Evolutionary conservation across 2,329 filamentous ascomycete species (phyloP).

Genomic region (Pestalotiopsis sp.): DNA sequence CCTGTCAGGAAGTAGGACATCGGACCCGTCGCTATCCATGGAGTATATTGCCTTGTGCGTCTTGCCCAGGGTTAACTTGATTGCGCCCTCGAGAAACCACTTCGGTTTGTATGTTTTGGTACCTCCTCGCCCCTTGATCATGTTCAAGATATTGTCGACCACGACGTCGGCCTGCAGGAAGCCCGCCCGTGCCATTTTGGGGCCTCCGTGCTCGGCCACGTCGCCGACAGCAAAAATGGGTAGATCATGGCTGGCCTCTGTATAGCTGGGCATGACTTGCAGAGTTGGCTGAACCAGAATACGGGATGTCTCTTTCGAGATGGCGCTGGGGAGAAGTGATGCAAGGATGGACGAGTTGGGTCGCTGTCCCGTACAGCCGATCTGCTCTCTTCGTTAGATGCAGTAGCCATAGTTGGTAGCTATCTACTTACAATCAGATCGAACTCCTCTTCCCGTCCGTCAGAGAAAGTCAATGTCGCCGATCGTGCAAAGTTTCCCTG

Average conservation of each 20-base stretch:
- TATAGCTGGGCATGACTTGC: slow-evolving; percentile 35
- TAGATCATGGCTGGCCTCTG: slow-evolving; percentile 19
- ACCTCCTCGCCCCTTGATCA: background rate
- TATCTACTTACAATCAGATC: slow-evolving; percentile 38
- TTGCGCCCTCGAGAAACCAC: slow-evolving; percentile 29
- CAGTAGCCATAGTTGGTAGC: background rate
- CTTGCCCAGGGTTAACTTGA: slow-evolving; percentile 40
- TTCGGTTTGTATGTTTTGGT: slow-evolving; percentile 25
- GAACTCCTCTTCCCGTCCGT: slow-evolving; percentile 31
- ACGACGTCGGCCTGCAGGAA: slow-evolving; percentile 45
- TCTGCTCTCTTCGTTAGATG: slow-evolving; percentile 26
- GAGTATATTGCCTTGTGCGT: background rate
- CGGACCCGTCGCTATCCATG: background rate
- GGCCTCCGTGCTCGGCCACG: slow-evolving; percentile 44
- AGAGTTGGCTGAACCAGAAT: slow-evolving; percentile 45
- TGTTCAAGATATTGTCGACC: slow-evolving; percentile 44
- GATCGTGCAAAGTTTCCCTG: slow-evolving; percentile 13
- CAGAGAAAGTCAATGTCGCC: slow-evolving; percentile 29
- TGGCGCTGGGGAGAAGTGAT: slow-evolving; percentile 8
- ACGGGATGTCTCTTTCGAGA: slow-evolving; percentile 15
- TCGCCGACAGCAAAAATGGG: slow-evolving; percentile 54
- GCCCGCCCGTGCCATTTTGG: slow-evolving; percentile 45
- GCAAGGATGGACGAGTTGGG: slow-evolving; percentile 19
- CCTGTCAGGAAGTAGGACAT: background rate
- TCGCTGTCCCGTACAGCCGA: slow-evolving; percentile 41